These are phyloP conservation scores for Neopestalotiopsis rosae DNA, from an alignment of 2,329 filamentous ascomycete genomes.

Conservation along the genomic window DNA sequence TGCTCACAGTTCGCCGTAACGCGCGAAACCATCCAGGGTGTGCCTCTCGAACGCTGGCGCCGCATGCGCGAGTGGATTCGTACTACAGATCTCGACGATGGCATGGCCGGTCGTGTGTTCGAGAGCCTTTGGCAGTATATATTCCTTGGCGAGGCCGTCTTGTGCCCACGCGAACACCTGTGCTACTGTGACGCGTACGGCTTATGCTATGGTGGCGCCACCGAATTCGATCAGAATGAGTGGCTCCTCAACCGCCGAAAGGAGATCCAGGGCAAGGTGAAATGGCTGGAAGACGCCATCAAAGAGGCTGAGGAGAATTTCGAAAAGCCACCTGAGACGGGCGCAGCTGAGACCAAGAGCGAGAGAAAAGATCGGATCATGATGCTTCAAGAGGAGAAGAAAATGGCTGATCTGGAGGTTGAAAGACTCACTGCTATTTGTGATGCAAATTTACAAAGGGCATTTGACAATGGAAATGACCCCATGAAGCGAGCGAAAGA, in stretches of 20 bases:
- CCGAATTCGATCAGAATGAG: neutral
- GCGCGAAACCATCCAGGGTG: neutral
- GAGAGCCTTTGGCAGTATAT: conserved; percentile 16
- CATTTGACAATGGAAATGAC: conserved; percentile 7
- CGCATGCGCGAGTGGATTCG: conserved; percentile 5
- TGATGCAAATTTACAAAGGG: neutral
- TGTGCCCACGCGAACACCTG: conserved; percentile 8
- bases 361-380: neutral
- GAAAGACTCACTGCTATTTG: neutral
- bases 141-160: conserved; percentile 5
- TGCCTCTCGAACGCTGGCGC: neutral
- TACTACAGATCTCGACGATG: neutral
- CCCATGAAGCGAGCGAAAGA: conserved; percentile 1
- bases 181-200: conserved; percentile 14
- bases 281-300: neutral
- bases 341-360: too few relatives aligned
- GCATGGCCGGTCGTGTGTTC: conserved; percentile 5
- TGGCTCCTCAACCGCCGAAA: neutral
- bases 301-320: conserved; percentile 6
- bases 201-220: neutral
- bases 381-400: neutral
- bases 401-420: neutral
- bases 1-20: conserved; percentile 13
- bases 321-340: neutral
- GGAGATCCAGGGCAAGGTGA: conserved; percentile 3